These are phyloP conservation scores for Triticum dicoccoides DNA, from an alignment of 176 grass and related monocot species.

Conservation along the genomic window DNA sequence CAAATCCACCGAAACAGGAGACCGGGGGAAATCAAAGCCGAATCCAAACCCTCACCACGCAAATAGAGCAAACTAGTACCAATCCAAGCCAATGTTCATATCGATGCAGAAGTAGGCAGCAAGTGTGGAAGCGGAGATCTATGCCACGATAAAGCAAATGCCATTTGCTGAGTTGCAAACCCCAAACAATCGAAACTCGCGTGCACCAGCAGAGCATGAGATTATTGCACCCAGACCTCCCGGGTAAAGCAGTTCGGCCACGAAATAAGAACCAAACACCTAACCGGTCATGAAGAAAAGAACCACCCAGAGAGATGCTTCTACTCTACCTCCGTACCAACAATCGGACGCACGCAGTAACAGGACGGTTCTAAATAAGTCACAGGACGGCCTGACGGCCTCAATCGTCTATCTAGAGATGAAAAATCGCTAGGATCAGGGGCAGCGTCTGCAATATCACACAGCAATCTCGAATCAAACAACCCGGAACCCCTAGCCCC, in stretches of 20 bases:
- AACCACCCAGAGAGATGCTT: neutral
- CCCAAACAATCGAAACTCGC: neutral
- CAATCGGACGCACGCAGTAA: neutral
- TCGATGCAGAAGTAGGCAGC: neutral
- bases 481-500: neutral
- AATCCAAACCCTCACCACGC: neutral
- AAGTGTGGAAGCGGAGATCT: neutral
- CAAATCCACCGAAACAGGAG: neutral
- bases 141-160: neutral
- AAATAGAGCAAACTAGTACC: neutral
- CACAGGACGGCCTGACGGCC: too few species aligned
- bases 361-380: neutral
- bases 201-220: neutral
- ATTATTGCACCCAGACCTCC: neutral
- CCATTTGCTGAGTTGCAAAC: neutral
- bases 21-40: neutral
- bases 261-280: constrained; percentile 7
- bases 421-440: neutral
- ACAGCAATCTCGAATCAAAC: neutral
- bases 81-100: neutral
- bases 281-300: neutral
- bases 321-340: neutral
- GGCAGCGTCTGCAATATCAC: neutral
- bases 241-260: constrained; percentile 2
- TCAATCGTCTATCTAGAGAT: too few species aligned